Base-by-base conservation (phyloP, 495 filamentous ascomycete species). In the Aspergillus taichungensis region DNA sequence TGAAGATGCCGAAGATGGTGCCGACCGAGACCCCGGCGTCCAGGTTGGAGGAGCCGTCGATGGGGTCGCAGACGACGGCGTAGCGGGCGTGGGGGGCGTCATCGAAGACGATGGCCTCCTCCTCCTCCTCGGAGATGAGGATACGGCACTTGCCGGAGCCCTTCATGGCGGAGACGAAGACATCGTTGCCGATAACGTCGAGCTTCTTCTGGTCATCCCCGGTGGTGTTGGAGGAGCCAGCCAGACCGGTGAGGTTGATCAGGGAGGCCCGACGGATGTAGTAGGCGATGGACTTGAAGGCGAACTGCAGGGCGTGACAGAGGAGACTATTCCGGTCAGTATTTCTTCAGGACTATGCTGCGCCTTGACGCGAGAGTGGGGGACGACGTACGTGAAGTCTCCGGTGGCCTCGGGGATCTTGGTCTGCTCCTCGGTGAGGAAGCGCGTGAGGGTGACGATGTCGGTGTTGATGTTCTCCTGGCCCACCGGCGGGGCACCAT, bases 141-240 rank as follows among this genome's bases (percentile, higher is more conserved):
- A 96, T 70, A 35, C 86, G 82, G 59, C 87, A 88, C 66, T 91
- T 90, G 50, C 87, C 91, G 29, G 84, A 94, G 29, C 83, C 89
- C 40, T 77, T 77, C 92, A 98, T 97, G 42, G 90, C 83, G 34
- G 87, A 80, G 57, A 97, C 84, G 73, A 98, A 97, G 51, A 98
- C 75, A 56, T 98, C 92, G 67, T 98, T 97, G 61, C 89, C 88
- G 60, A 98, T 97, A 30, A 98, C 92, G 64, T 98, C 92, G 32
- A 98, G 85, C 70, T 97, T 98, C 81, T 98, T 97, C 64, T 98
- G 92, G 62, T 96, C 94, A 66, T 98, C 92, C 34, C 92, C 92
- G 3, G 92, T 97, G 18, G 77, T 85, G 69, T 98, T 98, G 49
- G 89, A 85, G 49, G 89, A 94, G 29, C 92, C 92, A 31, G 92